Evolutionary conservation across 768 basidiomycete genomes (phyloP).

Genomic region (Pleurotus cornucopiae): DNA sequence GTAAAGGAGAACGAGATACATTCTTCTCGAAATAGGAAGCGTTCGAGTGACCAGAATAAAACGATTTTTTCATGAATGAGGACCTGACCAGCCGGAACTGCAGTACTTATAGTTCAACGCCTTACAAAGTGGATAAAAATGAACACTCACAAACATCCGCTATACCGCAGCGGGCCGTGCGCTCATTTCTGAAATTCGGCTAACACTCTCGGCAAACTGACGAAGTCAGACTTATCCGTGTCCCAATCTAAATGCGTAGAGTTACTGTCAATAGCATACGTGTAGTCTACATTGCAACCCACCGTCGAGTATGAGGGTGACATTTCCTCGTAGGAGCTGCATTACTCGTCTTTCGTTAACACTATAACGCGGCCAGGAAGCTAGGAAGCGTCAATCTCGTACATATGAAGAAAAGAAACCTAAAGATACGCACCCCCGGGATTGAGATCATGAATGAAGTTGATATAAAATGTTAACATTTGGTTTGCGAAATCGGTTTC

Average conservation of each 20-base stretch:
- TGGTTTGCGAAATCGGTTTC: constrained; percentile 43
- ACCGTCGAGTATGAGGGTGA: constrained; percentile 54
- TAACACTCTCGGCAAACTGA: constrained; percentile 34
- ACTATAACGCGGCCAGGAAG: constrained; percentile 42
- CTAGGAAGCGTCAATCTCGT: constrained; percentile 19
- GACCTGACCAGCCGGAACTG: too few species aligned
- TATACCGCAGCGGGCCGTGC: too few species aligned
- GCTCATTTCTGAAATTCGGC: constrained; percentile 42
- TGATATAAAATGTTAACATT: constrained; percentile 50
- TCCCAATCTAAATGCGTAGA: constrained; percentile 32
- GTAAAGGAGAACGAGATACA: background rate
- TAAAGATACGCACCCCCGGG: constrained; percentile 42
- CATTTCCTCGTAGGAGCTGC: constrained; percentile 47
- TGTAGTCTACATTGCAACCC: constrained; percentile 8
- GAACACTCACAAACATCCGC: too few species aligned
- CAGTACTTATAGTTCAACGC: too few species aligned
- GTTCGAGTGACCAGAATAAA: too few species aligned
- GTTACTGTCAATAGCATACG: background rate
- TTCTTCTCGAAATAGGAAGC: too few species aligned
- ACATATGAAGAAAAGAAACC: background rate
- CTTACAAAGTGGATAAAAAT: too few species aligned
- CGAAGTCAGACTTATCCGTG: constrained; percentile 37
- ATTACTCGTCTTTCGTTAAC: constrained; percentile 31
- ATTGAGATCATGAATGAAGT: constrained; percentile 50
- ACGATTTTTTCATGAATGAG: too few species aligned